Evolutionary conservation across 306 rosid genomes (phyloP).

Genomic region (Rosa rugosa): DNA sequence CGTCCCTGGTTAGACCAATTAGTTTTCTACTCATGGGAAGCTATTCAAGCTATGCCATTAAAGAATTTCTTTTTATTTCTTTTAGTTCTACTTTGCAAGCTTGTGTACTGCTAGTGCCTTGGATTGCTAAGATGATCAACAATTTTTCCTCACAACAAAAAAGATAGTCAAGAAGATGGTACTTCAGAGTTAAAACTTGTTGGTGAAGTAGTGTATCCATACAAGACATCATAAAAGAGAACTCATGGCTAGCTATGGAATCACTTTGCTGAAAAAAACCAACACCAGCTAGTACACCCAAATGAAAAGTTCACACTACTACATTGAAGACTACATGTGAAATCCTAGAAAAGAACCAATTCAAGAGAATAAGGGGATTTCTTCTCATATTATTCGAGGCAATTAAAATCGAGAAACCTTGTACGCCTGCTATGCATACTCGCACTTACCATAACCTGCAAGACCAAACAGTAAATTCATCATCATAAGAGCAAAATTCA

Average conservation of each 20-base stretch:
- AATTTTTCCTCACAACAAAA: background rate
- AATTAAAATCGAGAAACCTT: background rate
- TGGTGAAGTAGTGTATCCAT: background rate
- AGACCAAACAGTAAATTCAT: background rate
- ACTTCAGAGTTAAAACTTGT: background rate
- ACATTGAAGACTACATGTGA: background rate
- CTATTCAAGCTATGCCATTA: too few species aligned
- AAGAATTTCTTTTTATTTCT: too few species aligned
- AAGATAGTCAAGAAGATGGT: background rate
- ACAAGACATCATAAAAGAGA: background rate
- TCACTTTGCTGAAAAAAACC: background rate
- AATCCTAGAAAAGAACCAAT: background rate
- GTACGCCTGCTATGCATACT: conserved; percentile 31
- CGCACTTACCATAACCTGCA: conserved; percentile 33
- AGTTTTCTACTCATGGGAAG: too few species aligned
- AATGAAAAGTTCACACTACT: background rate
- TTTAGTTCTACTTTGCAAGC: too few species aligned
- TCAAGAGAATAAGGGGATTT: background rate
- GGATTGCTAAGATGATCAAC: background rate
- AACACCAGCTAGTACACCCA: background rate
- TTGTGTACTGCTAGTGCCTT: background rate
- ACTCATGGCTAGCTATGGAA: background rate
- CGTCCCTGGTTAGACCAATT: too few species aligned
- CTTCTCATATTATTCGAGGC: background rate
- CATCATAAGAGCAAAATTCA: background rate